Percentiles rank a stretch among this genome's conserved stretches.
These are phyloP conservation scores for Platanthera zijinensis DNA, from an alignment of 106 monocot species.

Conservation along the genomic window DNA sequence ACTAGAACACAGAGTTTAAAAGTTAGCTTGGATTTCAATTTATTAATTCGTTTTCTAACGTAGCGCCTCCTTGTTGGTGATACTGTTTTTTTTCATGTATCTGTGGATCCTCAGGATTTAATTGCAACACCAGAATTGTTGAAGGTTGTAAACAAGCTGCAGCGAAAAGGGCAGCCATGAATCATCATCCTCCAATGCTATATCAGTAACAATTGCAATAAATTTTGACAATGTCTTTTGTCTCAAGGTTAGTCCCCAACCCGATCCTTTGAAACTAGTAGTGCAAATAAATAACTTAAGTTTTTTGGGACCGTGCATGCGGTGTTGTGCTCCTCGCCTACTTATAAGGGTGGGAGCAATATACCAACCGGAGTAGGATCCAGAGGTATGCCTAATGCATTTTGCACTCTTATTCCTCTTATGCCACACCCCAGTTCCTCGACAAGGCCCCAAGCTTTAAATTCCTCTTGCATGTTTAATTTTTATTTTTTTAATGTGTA, in stretches of 20 bases:
- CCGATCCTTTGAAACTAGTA: background rate
- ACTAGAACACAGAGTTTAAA: background rate
- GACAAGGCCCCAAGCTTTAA: too few species aligned
- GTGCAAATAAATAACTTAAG: background rate
- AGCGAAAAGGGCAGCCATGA: slow-evolving; percentile 91
- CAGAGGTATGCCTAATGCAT: too few species aligned
- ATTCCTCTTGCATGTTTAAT: too few species aligned
- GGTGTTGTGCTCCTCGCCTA: too few species aligned
- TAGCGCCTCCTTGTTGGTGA: background rate
- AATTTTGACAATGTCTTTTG: slow-evolving; percentile 81
- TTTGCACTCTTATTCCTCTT: too few species aligned
- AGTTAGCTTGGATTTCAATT: background rate
- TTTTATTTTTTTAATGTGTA: too few species aligned
- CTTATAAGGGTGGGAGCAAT: too few species aligned
- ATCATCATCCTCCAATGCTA: slow-evolving; percentile 96
- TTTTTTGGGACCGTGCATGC: background rate
- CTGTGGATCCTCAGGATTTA: slow-evolving; percentile 57
- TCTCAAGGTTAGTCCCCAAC: slow-evolving; percentile 55
- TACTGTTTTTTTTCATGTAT: background rate
- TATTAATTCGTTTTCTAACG: background rate
- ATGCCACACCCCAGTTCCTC: too few species aligned
- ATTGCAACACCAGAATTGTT: slow-evolving; percentile 96
- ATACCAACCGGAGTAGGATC: too few species aligned
- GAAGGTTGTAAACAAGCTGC: slow-evolving; percentile 94
- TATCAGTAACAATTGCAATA: slow-evolving; percentile 97